These are phyloP conservation scores for Rhodotorula babjevae DNA, from an alignment of 768 basidiomycete species.

Conservation along the genomic window DNA sequence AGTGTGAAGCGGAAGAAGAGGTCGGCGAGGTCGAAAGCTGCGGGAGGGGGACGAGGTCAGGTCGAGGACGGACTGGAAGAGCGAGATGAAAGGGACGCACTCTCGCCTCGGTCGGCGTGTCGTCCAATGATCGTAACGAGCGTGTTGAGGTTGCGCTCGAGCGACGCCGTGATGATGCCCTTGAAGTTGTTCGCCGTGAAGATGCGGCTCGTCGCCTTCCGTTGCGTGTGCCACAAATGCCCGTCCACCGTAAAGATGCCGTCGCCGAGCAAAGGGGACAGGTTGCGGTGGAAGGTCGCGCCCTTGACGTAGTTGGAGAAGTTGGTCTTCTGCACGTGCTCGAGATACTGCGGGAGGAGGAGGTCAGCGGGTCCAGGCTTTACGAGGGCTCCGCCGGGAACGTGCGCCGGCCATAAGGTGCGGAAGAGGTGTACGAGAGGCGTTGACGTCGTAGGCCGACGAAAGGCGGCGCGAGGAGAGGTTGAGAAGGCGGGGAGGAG, in stretches of 20 bases:
- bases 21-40: conserved; percentile 15
- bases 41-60: too few relatives aligned
- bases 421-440: too few relatives aligned
- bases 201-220: conserved; percentile 18
- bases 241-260: conserved; percentile 28
- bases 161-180: conserved; percentile 8
- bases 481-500: too few relatives aligned
- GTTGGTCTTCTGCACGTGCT: conserved; percentile 25
- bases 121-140: conserved; percentile 18
- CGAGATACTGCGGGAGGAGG: conserved; percentile 12
- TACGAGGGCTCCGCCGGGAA: too few relatives aligned
- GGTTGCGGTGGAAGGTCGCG: background rate
- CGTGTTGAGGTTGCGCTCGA: conserved; percentile 5
- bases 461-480: too few relatives aligned
- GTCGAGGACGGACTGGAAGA: too few relatives aligned
- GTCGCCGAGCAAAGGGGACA: conserved; percentile 6
- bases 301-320: conserved; percentile 30
- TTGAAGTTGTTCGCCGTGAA: conserved; percentile 28
- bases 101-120: conserved; percentile 17
- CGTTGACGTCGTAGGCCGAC: too few relatives aligned
- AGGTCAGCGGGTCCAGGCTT: too few relatives aligned
- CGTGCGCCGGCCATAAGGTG: too few relatives aligned
- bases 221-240: conserved; percentile 2
- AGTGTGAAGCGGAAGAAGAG: conserved; percentile 38
- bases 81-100: background rate